A percentile compares a stretch with the other conserved stretches of the same genome.
These are phyloP conservation scores for Pseudogymnoascus sp. DNA, from an alignment of 2,329 filamentous ascomycete species.

Conservation along the genomic window DNA sequence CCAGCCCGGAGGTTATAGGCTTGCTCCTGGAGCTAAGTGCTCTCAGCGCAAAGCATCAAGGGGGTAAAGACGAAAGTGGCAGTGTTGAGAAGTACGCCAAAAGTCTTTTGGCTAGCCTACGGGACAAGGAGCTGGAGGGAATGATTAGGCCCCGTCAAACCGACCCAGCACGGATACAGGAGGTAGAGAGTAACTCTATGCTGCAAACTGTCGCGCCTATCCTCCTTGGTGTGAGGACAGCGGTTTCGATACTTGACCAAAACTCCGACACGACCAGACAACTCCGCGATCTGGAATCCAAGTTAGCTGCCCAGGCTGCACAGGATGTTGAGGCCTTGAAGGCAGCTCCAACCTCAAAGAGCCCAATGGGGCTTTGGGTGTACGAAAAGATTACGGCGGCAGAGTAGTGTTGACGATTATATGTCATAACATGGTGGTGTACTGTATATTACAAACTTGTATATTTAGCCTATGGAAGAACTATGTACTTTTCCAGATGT, in stretches of 20 bases:
- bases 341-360: not conserved
- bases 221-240: slow-evolving; percentile 34
- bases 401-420: not conserved
- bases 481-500: slow-evolving; percentile 86
- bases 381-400: slow-evolving; percentile 7
- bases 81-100: slow-evolving; percentile 33
- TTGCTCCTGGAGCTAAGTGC: slow-evolving; percentile 37
- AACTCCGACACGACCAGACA: slow-evolving; percentile 12
- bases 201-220: slow-evolving; percentile 31
- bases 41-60: slow-evolving; percentile 31
- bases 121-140: slow-evolving; percentile 17
- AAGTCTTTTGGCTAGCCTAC: slow-evolving; percentile 19
- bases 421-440: slow-evolving; percentile 11
- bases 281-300: not conserved
- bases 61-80: slow-evolving; percentile 32
- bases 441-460: slow-evolving; percentile 19
- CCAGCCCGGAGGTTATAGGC: slow-evolving; percentile 34
- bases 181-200: slow-evolving; percentile 14
- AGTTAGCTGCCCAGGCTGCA: not conserved
- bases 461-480: slow-evolving; percentile 54
- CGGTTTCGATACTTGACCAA: slow-evolving; percentile 28
- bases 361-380: not conserved
- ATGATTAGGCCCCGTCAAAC: not conserved
- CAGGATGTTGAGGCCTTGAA: slow-evolving; percentile 1
- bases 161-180: slow-evolving; percentile 15